Base-by-base conservation (phyloP, 306 rosid genomes). In the Begonia loranthoides region DNA sequence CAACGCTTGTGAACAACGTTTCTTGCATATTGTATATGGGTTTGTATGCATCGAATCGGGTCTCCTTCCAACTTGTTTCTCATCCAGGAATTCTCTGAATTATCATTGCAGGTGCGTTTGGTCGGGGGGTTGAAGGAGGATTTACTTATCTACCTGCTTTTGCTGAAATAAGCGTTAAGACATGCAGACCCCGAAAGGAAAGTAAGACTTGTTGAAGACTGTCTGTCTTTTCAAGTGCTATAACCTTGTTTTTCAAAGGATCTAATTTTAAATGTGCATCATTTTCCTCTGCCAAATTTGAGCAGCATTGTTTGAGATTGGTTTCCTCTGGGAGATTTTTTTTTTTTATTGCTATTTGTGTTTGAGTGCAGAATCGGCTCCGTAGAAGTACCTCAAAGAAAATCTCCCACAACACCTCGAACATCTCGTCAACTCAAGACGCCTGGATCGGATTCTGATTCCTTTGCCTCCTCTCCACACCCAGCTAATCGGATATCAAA, bases 111-210 rank as follows among this genome's bases (percentile, higher is more conserved):
- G 67, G 65, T 74, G 79, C 56, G 55, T 57, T 70, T 73, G 70
- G 55, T 49, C 17, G 53, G 62, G 63, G 56, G 61, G 53, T 62
- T 59, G n/a, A 28, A 28, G 36, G 8, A 5, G 8, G 36, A 7
- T 28, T 28, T 4, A 55, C 55, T 61, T 51, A 24, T 64, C 62
- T 72, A 36, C 69, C 54, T 59, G 60, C 49, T 44, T 57, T 58
- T 45, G 40, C 43, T 33, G 49, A 15, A 56, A 59, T 21, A 51
- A 50, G 54, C 45, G 64, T 45, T 45, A 66, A 66, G 76, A 51
- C 52, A 87, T 83, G 96, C 94, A 87, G 87, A 78, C 83, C 21
- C 85, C 87, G 16, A 80, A 83, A 74, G 38, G 36, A 51, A 22
- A 15, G 19, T 47, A 47, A 13, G 14, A 12, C 12, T 13, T 41